Evolutionary conservation across 495 filamentous ascomycete genomes (phyloP), one percentile per base, ranked within the genome.

Genomic region (Corynascus novoguineensis): DNA sequence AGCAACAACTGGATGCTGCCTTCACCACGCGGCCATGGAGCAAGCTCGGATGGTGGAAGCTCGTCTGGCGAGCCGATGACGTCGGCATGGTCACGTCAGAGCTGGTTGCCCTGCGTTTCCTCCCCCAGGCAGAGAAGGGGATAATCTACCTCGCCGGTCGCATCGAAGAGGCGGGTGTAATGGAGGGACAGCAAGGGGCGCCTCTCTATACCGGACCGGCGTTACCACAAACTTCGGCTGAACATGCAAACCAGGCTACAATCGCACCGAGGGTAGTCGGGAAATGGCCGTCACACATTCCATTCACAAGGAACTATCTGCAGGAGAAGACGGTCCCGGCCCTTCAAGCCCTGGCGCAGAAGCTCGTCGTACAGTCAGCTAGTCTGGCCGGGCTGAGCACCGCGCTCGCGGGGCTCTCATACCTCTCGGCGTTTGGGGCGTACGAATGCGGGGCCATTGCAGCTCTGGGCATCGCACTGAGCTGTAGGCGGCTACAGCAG

Each of bases 1-100:
- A 88, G 47, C 77, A 85, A 58, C 80, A 86, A 31, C 83, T 97
- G 1, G 85, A 90, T 53, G 68, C 75, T 31, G 90, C 87, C 5
- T 92, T 96, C 62, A 68, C 79, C 12, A 82, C 82, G 35, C 75
- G 73, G 37, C 70, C 79, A 25, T 97, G 92, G 92, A 76, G 78
- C 3, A 85, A 82, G 17, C 75, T 96, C 1, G 78, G 81, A 10
- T 98, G 92, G 93, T 97, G 89, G 88, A 95, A 95, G 67, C 82
- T 98, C 12, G 85, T 95, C 64, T 97, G 90, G 90, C 85, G 87
- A 12, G 89, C 89, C 44, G 93, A 97, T 68, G 92, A 97, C 61
- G 90, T 98, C 37, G 78, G 80, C 28, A 85, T 89, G 78, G 82
- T 93, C 45, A 81, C 86, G 1, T 83, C 83, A 3, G 87, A 95